phyloP scores from a whole-genome alignment of 192 early-diverging fungal species.

The Coemansia sp. region DNA sequence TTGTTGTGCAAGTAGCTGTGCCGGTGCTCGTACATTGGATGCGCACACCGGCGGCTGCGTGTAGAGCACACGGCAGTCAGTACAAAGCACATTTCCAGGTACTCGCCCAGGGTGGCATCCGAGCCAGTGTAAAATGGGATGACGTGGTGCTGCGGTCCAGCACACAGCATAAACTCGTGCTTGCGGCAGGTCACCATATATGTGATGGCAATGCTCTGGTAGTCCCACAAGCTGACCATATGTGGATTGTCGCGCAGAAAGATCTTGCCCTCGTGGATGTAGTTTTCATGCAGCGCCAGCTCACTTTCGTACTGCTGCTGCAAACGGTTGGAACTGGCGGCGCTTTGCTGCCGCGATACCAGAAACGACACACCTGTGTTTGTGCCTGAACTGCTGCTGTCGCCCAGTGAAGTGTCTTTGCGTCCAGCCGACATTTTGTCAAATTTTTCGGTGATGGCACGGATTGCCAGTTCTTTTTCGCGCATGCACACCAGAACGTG shows the following conservation, averaged over 20 bases:
- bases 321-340: conserved; percentile 44
- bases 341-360: conserved; percentile 51
- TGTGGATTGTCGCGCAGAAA: conserved; percentile 48
- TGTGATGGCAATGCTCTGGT: conserved; percentile 49
- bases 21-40: conserved; percentile 76
- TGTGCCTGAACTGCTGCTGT: not conserved
- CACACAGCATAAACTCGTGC: conserved; percentile 55
- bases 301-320: conserved; percentile 54
- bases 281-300: conserved; percentile 40
- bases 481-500: conserved; percentile 70
- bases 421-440: conserved; percentile 23
- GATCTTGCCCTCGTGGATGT: conserved; percentile 42
- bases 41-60: conserved; percentile 63
- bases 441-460: conserved; percentile 29
- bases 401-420: conserved; percentile 9
- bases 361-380: conserved; percentile 45
- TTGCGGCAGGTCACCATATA: conserved; percentile 51
- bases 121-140: conserved; percentile 72
- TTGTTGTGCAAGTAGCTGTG: conserved; percentile 84
- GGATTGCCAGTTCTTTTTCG: conserved; percentile 55
- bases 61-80: conserved; percentile 61
- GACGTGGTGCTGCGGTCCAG: conserved; percentile 68
- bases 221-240: conserved; percentile 49
- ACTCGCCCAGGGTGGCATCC: conserved; percentile 86
- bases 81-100: conserved; percentile 77